phyloP scores from a whole-genome alignment of 305 asterid species.

The Fraxinus velutina region DNA sequence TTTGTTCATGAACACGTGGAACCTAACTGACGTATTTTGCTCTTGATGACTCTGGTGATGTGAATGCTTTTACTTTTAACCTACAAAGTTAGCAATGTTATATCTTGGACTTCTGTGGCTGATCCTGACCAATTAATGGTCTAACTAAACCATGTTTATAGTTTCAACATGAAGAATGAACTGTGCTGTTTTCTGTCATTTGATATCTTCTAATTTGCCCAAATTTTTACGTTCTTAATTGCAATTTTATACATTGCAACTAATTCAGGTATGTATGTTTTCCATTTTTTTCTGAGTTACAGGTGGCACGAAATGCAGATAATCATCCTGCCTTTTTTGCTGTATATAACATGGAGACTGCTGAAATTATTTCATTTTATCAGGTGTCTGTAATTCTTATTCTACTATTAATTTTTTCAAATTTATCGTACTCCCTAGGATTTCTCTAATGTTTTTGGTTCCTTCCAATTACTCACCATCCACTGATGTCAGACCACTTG shows the following conservation, averaged over 20 bases:
- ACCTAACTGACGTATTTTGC: background rate
- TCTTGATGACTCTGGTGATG: background rate
- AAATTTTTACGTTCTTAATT: background rate
- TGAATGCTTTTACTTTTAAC: background rate
- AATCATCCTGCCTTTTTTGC: constrained; percentile 93
- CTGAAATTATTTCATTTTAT: constrained; percentile 82
- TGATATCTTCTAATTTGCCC: background rate
- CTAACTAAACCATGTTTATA: background rate
- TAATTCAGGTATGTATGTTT: constrained; percentile 7
- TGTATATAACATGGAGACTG: constrained; percentile 93
- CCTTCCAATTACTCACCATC: background rate
- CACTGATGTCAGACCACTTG: background rate
- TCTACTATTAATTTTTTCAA: background rate
- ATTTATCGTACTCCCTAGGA: background rate
- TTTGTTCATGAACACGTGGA: background rate
- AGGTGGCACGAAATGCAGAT: constrained; percentile 85
- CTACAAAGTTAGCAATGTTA: background rate
- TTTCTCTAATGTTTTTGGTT: background rate
- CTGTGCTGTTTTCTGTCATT: background rate
- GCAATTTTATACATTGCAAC: background rate
- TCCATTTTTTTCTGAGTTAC: constrained; percentile 27
- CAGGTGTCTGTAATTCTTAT: constrained; percentile 50
- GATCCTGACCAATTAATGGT: background rate
- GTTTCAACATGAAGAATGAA: background rate
- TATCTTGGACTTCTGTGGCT: background rate